Base-by-base conservation (phyloP, 2,329 filamentous ascomycete species). In the Rhinocladiella mackenziei region DNA sequence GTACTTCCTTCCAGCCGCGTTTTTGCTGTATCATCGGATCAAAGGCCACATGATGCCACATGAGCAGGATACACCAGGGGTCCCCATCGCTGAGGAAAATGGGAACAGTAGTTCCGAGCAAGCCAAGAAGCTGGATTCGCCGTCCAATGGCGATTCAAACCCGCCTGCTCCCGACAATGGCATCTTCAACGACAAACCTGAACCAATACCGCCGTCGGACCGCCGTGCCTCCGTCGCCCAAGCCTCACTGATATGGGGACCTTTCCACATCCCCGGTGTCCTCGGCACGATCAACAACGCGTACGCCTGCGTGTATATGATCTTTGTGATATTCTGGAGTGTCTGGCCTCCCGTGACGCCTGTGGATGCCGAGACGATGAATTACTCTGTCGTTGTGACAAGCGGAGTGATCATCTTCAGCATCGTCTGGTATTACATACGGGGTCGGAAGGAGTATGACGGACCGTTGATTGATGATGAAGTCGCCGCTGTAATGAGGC, bases 241-340 rank as follows among this genome's bases (percentile, higher is more conserved):
- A 39, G 60, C 61, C 11, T 56, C 54, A 15, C 60, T 75, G 1
- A 58, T 66, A 5, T 81, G 76, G 76, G 77, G 77, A 0, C 75
- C 76, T 0, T 81, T 75, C 68, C 71, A 68, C 30, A 45, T 80
- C 0, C 72, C 71, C 0, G 75, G 75, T 3, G 55, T 65, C 0
- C 56, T 75, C 1, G 77, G 77, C 0, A 73, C 69, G 4, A 54
- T 70, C 15, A 80, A 79, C 57, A 81, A 80, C 44, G 56, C 65
- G 1, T 74, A 77, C 37, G 70, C 75, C 1, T 75, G 73, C 53
- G 37, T 65, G 2, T 81, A 78, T 54, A 70, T 74, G 57, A 45
- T 73, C 1, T 71, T 80, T 29, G 65, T 79, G 2, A 68, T 76
- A 8, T 79, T 81, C 60, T 80, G 74, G 67, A 71, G 67, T 15